Base-by-base conservation (phyloP, 441 rosid species). In the Syzygium malaccense region DNA sequence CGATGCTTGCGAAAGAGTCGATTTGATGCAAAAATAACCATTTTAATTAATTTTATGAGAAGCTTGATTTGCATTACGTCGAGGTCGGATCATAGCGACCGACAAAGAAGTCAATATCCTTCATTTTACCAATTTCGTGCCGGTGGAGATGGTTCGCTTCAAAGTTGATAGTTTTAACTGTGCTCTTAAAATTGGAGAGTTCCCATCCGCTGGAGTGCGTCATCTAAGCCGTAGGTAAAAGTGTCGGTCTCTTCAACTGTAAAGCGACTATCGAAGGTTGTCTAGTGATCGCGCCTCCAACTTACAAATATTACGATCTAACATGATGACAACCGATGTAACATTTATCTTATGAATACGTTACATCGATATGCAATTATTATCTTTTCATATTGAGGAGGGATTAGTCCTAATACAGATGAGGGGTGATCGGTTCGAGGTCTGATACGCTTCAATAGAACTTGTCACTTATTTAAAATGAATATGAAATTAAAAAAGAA, bases 401-500 rank as follows among this genome's bases (percentile, higher is more conserved):
- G 66, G 17, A 17, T 60, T 15, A 28, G 28, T 2, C 66, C 4
- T 28, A 60, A 60, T n/a, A 7, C 4, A n/a, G 2, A 62, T 7
- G 7, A 45, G 48, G 48, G 48, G 48, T 45, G 9, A 45, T 1
- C 48, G 9, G 48, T 45, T 45, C 41, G 6, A 41, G 41, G 6
- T 1, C 48, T 7, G 2, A 1, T 45, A 0, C 10, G 0, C 8
- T 41, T 0, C 45, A 41, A 41, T 41, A 1, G 45, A 41, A 1
- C 8, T 1, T 1, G 0, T 45, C 9, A 45, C 48, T 45, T 45
- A 45, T 45, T 45, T 45, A 45, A 45, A 1, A 45, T 45, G 9
- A 45, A 45, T 1, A 45, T 45, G 48, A 45, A 7, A 45, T 45
- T 45, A 45, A 45, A 45, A 41, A 45, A 45, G 9, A 45, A 45